Percentiles rank a stretch among this genome's conserved stretches.
Conservation (phyloP, 2,329 filamentous ascomycete species). For the Penicillium sp. region DNA sequence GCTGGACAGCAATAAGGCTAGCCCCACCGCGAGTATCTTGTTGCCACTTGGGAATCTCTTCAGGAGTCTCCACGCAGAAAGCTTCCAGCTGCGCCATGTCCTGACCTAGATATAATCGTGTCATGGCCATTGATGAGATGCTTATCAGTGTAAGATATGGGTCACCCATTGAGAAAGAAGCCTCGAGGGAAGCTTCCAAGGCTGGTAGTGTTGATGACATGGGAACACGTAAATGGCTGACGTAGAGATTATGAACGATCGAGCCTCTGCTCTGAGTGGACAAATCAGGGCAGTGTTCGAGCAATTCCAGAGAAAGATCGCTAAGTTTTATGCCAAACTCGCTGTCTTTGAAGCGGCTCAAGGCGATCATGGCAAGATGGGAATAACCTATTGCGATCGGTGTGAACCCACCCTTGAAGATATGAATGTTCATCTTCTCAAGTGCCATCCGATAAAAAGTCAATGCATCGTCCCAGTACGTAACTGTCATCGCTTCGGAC, state of each 20-base stretch:
- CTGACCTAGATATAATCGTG: constrained; percentile 55
- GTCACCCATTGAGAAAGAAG: constrained; percentile 57
- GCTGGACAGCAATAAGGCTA: constrained; percentile 53
- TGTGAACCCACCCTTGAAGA: constrained; percentile 54
- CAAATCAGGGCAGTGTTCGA: constrained; percentile 50
- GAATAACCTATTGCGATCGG: constrained; percentile 59
- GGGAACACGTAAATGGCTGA: constrained; percentile 58
- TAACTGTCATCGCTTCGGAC: constrained; percentile 56
- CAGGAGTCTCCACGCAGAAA: constrained; percentile 55
- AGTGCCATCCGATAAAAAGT: constrained; percentile 59
- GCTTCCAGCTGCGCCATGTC: constrained; percentile 57
- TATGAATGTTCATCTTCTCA: constrained; percentile 55
- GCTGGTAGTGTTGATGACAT: constrained; percentile 50
- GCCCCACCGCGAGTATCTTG: constrained; percentile 58
- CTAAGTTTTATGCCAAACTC: constrained; percentile 54
- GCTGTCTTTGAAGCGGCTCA: constrained; percentile 57
- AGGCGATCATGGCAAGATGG: constrained; percentile 55
- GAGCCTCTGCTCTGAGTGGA: constrained; percentile 57
- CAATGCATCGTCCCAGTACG: constrained; percentile 59
- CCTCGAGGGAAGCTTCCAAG: constrained; percentile 55
- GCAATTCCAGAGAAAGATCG: constrained; percentile 51
- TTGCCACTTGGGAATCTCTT: constrained; percentile 57
- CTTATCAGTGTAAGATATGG: constrained; percentile 57
- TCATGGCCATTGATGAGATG: constrained; percentile 57
- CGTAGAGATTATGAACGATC: constrained; percentile 57